A percentile compares a stretch with the other conserved stretches of the same genome.
These are phyloP conservation scores for Chlamydomonas eustigma DNA, from an alignment of 139 green algal genomes.

Conservation along the genomic window DNA sequence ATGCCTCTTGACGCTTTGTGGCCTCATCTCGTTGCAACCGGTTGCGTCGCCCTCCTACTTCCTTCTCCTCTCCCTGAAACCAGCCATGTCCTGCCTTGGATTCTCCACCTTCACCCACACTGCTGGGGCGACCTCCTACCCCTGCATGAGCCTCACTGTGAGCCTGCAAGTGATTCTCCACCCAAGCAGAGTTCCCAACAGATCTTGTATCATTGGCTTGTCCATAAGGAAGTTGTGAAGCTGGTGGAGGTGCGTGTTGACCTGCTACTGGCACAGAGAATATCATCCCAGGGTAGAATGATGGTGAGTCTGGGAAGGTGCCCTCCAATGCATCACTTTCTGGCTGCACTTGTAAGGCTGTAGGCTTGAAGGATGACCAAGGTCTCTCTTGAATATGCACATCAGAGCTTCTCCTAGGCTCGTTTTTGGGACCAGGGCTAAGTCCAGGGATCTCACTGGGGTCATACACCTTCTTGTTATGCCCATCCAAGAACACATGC, in stretches of 20 bases:
- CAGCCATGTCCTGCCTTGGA: not conserved
- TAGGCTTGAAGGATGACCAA: not conserved
- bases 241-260: not conserved
- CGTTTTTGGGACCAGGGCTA: not conserved
- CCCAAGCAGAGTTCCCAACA: not conserved
- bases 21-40: not conserved
- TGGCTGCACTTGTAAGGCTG: not conserved
- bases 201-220: not conserved
- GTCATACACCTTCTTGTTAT: slow-evolving; percentile 24
- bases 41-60: not conserved
- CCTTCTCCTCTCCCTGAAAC: not conserved
- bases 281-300: slow-evolving; percentile 31
- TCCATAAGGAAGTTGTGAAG: not conserved
- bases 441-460: slow-evolving; percentile 22
- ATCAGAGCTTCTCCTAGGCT: not conserved
- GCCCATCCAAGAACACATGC: slow-evolving; percentile 16
- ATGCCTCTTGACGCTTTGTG: slow-evolving; percentile 18
- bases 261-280: slow-evolving; percentile 19
- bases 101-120: not conserved
- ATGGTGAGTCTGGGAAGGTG: slow-evolving; percentile 38
- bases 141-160: not conserved
- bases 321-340: slow-evolving; percentile 5
- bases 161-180: not conserved
- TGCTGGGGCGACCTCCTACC: not conserved
- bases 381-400: not conserved